Base-by-base conservation (phyloP, 116 monocot species). In the Dioscorea cayenensis region DNA sequence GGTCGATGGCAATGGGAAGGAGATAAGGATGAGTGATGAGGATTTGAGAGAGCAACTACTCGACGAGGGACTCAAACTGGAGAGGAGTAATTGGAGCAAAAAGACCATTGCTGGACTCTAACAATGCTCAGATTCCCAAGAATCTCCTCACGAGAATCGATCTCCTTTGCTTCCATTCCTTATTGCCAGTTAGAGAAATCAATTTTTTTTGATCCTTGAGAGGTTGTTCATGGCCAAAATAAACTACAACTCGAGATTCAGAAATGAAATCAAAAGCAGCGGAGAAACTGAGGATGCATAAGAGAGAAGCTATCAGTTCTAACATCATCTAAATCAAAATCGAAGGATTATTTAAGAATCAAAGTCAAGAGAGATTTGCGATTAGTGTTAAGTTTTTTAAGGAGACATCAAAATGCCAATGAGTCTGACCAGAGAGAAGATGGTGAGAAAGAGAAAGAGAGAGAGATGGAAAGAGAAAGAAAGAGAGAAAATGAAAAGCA, bases 1-100 rank as follows among this genome's bases (percentile, higher is more conserved):
- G 88, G 32, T 97, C 97, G 68, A 90, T 90, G 36, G 97, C 97
- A 71, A 88, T 93, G 5, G 88, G 88, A 49, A 97, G 81, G 16
- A 97, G 88, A 75, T 97, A 90, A 4, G 97, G 97, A 63, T 93
- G 88, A 75, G 76, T 97, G 67, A 76, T 25, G 8, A 97, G 86
- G 51, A 97, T 88, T 72, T 97, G 78, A 2, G 90, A 92, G 17
- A 97, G 83, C 68, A 97, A 88, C 73, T 93, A 88, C 19, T 93
- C 97, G 8, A 83, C 64, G n/a, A 90, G 93, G 32, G 97, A 97
- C 58, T 97, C 93, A 73, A 90, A 49, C 72, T 79, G 84, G 32
- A 97, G 93, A 49, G 97, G 97, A 50, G 97, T 88, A 32, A 92
- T 81, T 18, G 82, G 84, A 14, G 51, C 51, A 14, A n/a, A n/a